Evolutionary conservation across 2,329 filamentous ascomycete species (phyloP).

Genomic region (Penicillium sp.): DNA sequence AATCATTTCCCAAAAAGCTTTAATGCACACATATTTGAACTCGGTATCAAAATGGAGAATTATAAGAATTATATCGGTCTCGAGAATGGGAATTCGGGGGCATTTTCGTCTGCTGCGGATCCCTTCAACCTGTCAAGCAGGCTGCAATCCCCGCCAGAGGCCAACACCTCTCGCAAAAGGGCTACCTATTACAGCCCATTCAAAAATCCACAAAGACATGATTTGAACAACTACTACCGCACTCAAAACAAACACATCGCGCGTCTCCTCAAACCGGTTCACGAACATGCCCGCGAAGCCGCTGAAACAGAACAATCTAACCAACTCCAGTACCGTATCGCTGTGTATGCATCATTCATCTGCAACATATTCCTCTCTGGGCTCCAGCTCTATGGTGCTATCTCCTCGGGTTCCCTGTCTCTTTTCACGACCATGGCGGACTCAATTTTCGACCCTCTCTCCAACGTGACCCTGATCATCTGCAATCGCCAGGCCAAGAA

Average conservation of each 20-base stretch:
- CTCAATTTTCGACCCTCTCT: constrained; percentile 85
- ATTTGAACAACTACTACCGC: constrained; percentile 78
- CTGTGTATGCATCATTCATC: constrained; percentile 67
- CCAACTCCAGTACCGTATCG: constrained; percentile 65
- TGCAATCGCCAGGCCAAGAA: constrained; percentile 82
- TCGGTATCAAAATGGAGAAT: no score
- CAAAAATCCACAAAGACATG: background rate
- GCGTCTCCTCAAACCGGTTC: constrained; percentile 84
- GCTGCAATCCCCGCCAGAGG: constrained; percentile 22
- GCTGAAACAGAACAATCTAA: constrained; percentile 78
- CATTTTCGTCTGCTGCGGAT: background rate
- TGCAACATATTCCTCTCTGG: constrained; percentile 78
- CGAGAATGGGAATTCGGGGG: background rate
- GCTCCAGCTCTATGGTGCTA: constrained; percentile 85
- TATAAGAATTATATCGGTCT: background rate
- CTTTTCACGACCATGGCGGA: constrained; percentile 97
- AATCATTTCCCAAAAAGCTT: background rate
- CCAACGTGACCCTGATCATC: constrained; percentile 82
- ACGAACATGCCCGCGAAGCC: constrained; percentile 82
- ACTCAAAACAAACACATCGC: constrained; percentile 91
- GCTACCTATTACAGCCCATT: background rate
- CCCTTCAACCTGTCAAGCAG: background rate
- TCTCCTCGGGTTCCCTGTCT: constrained; percentile 81
- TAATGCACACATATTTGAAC: background rate
- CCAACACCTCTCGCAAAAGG: constrained; percentile 17